These are phyloP conservation scores for Aspergillus sp. DNA, from an alignment of 2,329 filamentous ascomycete species.

Conservation along the genomic window DNA sequence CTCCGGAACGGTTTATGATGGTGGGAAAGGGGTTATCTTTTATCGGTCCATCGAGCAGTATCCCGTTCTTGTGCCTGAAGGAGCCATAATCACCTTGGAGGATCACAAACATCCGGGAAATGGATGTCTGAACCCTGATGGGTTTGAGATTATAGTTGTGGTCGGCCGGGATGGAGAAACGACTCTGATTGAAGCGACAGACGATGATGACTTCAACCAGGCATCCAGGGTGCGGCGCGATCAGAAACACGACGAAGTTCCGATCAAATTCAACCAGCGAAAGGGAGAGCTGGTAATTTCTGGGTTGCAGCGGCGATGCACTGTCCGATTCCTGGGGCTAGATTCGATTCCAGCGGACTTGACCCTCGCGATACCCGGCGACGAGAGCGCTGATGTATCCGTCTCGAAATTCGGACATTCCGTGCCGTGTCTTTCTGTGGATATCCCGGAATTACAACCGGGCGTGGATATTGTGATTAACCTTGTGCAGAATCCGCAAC, in stretches of 20 bases:
- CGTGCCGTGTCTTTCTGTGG: conserved; percentile 17
- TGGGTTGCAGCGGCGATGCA: background rate
- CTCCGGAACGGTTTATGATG: conserved; percentile 58
- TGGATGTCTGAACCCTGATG: conserved; percentile 18
- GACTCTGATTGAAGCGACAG: conserved; percentile 50
- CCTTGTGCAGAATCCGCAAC: conserved; percentile 34
- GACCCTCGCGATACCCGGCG: conserved; percentile 17
- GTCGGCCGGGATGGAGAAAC: conserved; percentile 50
- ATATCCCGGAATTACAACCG: conserved; percentile 19
- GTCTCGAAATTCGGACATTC: background rate
- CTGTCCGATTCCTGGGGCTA: conserved; percentile 5
- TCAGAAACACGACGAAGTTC: conserved; percentile 6
- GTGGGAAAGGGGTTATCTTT: conserved; percentile 53
- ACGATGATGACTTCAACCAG: conserved; percentile 13
- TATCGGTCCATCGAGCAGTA: conserved; percentile 51
- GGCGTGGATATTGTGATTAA: conserved; percentile 32
- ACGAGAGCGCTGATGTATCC: background rate
- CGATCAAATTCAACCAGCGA: conserved; percentile 20
- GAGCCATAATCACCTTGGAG: conserved; percentile 60
- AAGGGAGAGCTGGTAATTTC: conserved; percentile 9
- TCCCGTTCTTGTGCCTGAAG: conserved; percentile 57
- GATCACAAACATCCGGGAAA: too few relatives aligned
- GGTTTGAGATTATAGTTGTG: conserved; percentile 30
- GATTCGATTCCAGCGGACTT: conserved; percentile 3
- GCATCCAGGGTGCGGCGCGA: background rate